Conservation (phyloP, 2,329 filamentous ascomycete genomes). For the Xylariaceae sp. region DNA sequence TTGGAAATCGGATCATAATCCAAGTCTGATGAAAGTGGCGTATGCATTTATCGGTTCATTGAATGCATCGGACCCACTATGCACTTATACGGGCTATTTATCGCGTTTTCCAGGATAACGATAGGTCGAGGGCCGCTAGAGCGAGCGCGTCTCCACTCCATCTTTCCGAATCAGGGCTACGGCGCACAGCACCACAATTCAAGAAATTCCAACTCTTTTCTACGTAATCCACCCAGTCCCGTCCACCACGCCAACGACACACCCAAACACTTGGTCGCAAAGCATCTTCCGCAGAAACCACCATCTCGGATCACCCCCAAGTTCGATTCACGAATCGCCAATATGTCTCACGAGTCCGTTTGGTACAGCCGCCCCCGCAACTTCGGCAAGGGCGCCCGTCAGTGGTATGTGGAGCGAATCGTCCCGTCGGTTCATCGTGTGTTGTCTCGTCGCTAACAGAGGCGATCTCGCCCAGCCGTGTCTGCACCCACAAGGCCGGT, state of each 20-base stretch:
- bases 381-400: slow-evolving; percentile 94
- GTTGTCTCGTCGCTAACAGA: not conserved
- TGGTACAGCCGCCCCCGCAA: slow-evolving; percentile 97
- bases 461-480: slow-evolving; percentile 43
- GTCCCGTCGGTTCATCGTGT: not conserved
- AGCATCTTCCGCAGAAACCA: slow-evolving; percentile 10
- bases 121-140: not conserved
- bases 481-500: slow-evolving; percentile 92
- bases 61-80: not conserved
- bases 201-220: slow-evolving; percentile 8
- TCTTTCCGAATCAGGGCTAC: slow-evolving; percentile 9
- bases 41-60: not conserved
- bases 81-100: not conserved
- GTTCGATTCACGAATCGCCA: slow-evolving; percentile 26
- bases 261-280: slow-evolving; percentile 9
- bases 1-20: not conserved
- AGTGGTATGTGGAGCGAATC: slow-evolving; percentile 61
- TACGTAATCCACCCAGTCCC: not conserved
- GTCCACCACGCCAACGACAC: slow-evolving; percentile 1
- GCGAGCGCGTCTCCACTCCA: not conserved
- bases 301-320: slow-evolving; percentile 7
- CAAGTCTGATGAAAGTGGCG: not conserved
- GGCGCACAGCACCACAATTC: slow-evolving; percentile 12
- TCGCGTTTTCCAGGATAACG: not conserved
- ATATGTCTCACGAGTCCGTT: slow-evolving; percentile 80